phyloP scores from a whole-genome alignment of 2,329 filamentous ascomycete genomes.

The Trichophyton verrucosum region DNA sequence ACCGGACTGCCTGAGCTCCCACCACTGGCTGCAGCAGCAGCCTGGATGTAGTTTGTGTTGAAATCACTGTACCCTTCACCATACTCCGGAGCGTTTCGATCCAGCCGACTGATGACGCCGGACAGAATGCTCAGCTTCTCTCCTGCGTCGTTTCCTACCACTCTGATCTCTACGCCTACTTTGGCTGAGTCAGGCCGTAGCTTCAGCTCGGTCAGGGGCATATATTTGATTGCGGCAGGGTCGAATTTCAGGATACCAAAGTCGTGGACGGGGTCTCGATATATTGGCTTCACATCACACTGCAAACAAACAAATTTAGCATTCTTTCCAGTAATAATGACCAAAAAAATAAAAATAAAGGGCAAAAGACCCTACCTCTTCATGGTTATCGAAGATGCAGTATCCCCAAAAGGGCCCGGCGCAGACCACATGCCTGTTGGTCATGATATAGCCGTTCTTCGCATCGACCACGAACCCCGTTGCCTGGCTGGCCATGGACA shows the following conservation, averaged over 20 bases:
- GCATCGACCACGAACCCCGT: constrained; percentile 97
- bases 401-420: constrained; percentile 96
- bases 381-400: constrained; percentile 97
- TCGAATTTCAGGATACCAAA: constrained; percentile 96
- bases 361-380: constrained; percentile 42
- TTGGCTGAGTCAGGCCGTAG: constrained; percentile 72
- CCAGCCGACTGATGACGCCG: constrained; percentile 88
- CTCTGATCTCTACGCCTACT: constrained; percentile 88
- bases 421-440: constrained; percentile 86
- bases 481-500: constrained; percentile 84
- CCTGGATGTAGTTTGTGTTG: constrained; percentile 93
- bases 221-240: constrained; percentile 91
- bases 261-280: constrained; percentile 95
- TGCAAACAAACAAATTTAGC: constrained; percentile 29
- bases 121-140: constrained; percentile 97
- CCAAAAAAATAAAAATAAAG: background rate
- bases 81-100: constrained; percentile 94
- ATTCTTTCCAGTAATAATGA: background rate
- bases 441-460: constrained; percentile 77
- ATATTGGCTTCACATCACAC: constrained; percentile 91
- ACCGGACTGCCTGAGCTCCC: constrained; percentile 98
- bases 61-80: constrained; percentile 98
- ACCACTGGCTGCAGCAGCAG: constrained; percentile 89
- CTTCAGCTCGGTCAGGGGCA: constrained; percentile 69
- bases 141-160: constrained; percentile 95